Percentiles rank a stretch among this genome's conserved stretches.
phyloP scores from a whole-genome alignment of 495 filamentous ascomycete genomes.

The Penicillium soppii region DNA sequence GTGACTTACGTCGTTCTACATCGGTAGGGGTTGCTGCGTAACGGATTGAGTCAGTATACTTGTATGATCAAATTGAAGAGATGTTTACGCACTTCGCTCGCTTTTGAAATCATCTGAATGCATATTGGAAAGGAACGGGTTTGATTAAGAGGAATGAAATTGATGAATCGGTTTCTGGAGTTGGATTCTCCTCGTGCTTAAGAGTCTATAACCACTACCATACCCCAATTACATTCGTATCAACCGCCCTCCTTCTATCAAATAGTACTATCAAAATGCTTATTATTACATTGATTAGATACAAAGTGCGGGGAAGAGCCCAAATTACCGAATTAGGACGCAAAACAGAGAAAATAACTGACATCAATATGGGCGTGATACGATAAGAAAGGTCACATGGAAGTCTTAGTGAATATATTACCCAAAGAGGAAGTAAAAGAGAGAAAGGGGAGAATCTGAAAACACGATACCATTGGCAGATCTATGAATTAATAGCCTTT shows the following conservation, averaged over 20 bases:
- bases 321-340: conserved; percentile 8
- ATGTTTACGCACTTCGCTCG: background rate
- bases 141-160: too few relatives aligned
- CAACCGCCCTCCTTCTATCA: background rate
- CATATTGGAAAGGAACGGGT: background rate
- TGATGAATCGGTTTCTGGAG: too few relatives aligned
- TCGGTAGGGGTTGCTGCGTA: background rate
- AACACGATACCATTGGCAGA: background rate
- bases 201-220: background rate
- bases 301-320: conserved; percentile 8
- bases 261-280: background rate
- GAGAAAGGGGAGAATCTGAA: background rate
- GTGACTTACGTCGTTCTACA: background rate
- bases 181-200: background rate
- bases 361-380: background rate
- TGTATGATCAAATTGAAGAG: background rate
- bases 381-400: too few relatives aligned
- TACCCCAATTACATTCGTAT: background rate
- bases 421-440: background rate
- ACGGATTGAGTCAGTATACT: background rate
- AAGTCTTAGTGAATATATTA: too few relatives aligned
- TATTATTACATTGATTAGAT: background rate
- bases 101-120: background rate
- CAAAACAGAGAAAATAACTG: conserved; percentile 1
- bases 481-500: background rate